Evolutionary conservation across 441 rosid genomes (phyloP).

Genomic region (Eruca vesicaria): DNA sequence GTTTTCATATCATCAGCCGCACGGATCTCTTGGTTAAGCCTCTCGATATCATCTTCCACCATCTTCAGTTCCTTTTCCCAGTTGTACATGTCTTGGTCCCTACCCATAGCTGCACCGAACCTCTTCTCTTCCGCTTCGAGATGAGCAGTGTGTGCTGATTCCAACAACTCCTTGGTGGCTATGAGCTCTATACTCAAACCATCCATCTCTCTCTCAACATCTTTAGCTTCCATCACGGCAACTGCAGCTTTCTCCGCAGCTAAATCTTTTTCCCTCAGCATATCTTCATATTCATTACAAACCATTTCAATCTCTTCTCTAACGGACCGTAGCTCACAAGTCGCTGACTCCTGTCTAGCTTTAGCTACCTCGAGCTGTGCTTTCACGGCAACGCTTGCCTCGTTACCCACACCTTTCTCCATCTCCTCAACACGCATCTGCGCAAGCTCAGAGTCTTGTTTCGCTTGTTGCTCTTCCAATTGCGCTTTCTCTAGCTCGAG

Average conservation of each 20-base stretch:
- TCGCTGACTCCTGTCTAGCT: constrained; percentile 64
- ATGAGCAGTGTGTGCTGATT: constrained; percentile 78
- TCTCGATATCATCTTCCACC: constrained; percentile 80
- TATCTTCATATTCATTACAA: constrained; percentile 50
- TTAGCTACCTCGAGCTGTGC: constrained; percentile 87
- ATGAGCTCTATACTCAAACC: constrained; percentile 81
- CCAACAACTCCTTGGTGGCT: constrained; percentile 72
- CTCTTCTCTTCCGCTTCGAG: constrained; percentile 88
- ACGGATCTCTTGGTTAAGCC: constrained; percentile 62
- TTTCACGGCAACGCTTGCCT: constrained; percentile 83
- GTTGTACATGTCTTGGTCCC: constrained; percentile 70
- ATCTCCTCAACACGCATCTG: constrained; percentile 83
- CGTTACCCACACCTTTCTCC: constrained; percentile 82
- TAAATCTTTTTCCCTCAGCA: constrained; percentile 56
- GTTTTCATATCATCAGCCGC: constrained; percentile 66
- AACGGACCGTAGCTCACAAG: constrained; percentile 60
- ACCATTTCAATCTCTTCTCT: constrained; percentile 65
- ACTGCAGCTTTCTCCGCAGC: constrained; percentile 69
- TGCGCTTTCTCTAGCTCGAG: constrained; percentile 79
- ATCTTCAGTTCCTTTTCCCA: constrained; percentile 92
- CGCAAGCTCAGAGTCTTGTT: constrained; percentile 85
- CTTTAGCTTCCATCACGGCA: constrained; percentile 69
- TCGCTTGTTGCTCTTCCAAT: constrained; percentile 84
- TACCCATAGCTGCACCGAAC: constrained; percentile 75
- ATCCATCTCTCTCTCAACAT: constrained; percentile 74